A percentile compares a stretch with the other conserved stretches of the same genome.
Evolutionary conservation across 768 basidiomycete species (phyloP).

Genomic region (Favolaschia claudopus): DNA sequence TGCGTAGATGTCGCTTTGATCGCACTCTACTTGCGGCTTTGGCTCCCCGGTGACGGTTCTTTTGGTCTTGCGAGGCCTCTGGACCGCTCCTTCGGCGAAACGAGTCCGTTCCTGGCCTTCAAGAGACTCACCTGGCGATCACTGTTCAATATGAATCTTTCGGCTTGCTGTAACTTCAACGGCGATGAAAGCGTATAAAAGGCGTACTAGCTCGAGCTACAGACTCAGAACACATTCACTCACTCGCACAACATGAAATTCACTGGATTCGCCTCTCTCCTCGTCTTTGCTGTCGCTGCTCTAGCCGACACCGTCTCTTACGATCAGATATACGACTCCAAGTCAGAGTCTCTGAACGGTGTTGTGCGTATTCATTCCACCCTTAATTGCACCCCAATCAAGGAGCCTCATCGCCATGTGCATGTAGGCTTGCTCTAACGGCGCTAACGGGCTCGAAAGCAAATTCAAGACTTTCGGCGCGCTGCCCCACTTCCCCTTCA

Average conservation of each 20-base stretch:
- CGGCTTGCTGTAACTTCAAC: not conserved
- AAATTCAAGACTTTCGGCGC: conserved; percentile 57
- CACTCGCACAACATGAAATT: conserved; percentile 42
- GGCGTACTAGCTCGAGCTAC: not conserved
- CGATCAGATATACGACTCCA: conserved; percentile 60
- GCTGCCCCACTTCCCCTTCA: conserved; percentile 65
- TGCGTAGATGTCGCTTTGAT: too few species aligned
- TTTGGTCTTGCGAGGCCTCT: conserved; percentile 17
- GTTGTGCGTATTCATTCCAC: conserved; percentile 32
- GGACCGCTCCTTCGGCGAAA: conserved; percentile 14
- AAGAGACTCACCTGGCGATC: too few species aligned
- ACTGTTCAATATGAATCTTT: too few species aligned
- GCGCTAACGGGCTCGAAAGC: conserved; percentile 56
- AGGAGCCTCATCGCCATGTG: too few species aligned
- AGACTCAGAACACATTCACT: not conserved
- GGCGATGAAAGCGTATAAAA: conserved; percentile 10
- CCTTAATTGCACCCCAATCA: not conserved
- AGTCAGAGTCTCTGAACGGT: conserved; percentile 43
- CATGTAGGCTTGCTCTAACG: conserved; percentile 54
- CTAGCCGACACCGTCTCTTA: conserved; percentile 45
- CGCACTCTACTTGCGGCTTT: too few species aligned
- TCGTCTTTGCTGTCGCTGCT: conserved; percentile 32
- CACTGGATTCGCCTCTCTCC: conserved; percentile 26
- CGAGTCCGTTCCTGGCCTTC: conserved; percentile 18
- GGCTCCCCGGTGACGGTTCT: conserved; percentile 16